Base-by-base conservation (phyloP, 768 basidiomycete species). In the Brasilioporus rufonigricans region DNA sequence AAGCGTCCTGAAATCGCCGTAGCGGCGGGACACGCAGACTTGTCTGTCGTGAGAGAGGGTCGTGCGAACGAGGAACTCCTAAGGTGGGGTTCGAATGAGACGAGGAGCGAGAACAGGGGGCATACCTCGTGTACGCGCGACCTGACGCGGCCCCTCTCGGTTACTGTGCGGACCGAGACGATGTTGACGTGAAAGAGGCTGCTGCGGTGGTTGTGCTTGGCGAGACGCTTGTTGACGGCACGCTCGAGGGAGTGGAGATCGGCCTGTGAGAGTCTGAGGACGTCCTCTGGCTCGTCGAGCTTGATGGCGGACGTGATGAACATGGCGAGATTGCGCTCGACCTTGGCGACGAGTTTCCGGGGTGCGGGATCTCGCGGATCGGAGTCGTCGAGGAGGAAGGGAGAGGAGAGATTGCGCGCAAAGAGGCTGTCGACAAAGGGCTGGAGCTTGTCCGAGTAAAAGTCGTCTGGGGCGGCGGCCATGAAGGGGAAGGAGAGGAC, bases 31-130 rank as follows among this genome's bases (percentile, higher is more conserved):
- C 5, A 98, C 97, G 70, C 84, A 93, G 2, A 93, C 80, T 59
- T 97, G 94, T 3, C 77, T 79, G 58, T 79, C 79, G 14, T 83
- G 78, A 7, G 84, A 81, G 39, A 93, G 80, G 16, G 87, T 80
- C 0, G 95, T 98, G 29, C 93, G 84, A 29, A 99, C 84, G 61
- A 99, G 86, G 69, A 99, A 99, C 79, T 98, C 97, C 90, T 98
- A 63, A 18, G 18, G 46, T 16, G 33, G 40, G 46, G 52, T 45
- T 61, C 39, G 52, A 60, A 33, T 8, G 41, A 2, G 26, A 35
- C 1, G 31, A 18, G 29, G 44, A 11, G 26, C 1, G 49, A 33
- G 33, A 50, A 19, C 33, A 36, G 54, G 32, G 55, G 48, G 16
- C n/a, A 59, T 65, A 91, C 95, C 74, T 99, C 95, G 70, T 97